Conservation (phyloP, 305 asterid genomes). For the Withania somnifera region DNA sequence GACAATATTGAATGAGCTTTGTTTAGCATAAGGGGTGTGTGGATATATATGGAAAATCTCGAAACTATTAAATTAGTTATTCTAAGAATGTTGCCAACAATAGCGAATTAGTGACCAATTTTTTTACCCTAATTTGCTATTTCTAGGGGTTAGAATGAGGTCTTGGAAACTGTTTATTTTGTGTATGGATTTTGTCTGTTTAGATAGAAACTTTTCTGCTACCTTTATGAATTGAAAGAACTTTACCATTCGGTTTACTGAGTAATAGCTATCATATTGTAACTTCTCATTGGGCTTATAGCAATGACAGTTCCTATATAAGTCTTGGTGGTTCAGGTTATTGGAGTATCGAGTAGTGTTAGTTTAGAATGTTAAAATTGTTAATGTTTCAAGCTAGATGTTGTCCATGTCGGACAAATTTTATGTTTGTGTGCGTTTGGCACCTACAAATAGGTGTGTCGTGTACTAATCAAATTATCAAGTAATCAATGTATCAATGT, state of each 20-base stretch:
- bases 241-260: not conserved
- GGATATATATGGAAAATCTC: not conserved
- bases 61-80: not conserved
- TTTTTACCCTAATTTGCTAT: not conserved
- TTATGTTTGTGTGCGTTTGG: not conserved
- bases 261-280: not conserved
- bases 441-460: not conserved
- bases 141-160: not conserved
- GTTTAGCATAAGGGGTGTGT: not conserved
- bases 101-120: not conserved
- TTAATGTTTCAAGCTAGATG: not conserved
- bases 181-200: not conserved
- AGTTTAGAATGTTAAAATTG: not conserved
- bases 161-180: not conserved
- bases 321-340: not conserved
- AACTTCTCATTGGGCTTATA: not conserved
- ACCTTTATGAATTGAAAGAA: not conserved
- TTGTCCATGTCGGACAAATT: not conserved
- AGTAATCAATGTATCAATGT: not conserved
- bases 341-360: not conserved
- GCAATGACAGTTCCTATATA: not conserved
- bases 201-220: not conserved
- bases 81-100: not conserved
- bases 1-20: constrained; percentile 16
- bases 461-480: not conserved